phyloP scores from a whole-genome alignment of 345 rosid genomes.

The rapeseed (Brassica napus) region DNA sequence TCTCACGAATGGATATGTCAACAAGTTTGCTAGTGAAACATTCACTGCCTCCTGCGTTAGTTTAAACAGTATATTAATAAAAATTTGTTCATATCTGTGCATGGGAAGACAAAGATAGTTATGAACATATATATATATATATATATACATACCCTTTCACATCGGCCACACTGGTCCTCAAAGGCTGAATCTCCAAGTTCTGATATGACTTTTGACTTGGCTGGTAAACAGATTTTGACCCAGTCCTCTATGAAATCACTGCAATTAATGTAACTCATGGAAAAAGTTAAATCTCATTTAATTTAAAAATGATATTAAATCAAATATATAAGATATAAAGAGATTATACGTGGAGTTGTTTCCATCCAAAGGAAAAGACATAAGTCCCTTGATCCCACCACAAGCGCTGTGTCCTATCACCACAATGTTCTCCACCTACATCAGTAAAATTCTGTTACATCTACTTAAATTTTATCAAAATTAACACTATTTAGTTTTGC shows the following conservation, averaged over 20 bases:
- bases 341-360: constrained; percentile 39
- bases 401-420: constrained; percentile 96
- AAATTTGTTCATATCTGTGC: background rate
- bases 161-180: constrained; percentile 53
- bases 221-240: constrained; percentile 78
- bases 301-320: background rate
- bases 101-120: background rate
- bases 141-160: constrained; percentile 68
- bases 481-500: background rate
- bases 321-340: background rate
- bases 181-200: constrained; percentile 42
- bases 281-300: background rate
- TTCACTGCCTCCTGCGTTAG: constrained; percentile 91
- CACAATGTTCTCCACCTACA: constrained; percentile 78
- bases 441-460: background rate
- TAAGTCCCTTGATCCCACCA: constrained; percentile 98
- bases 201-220: constrained; percentile 66
- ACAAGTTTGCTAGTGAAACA: constrained; percentile 80
- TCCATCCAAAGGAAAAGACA: constrained; percentile 78
- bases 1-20: constrained; percentile 93
- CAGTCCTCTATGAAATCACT: constrained; percentile 98
- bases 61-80: background rate
- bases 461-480: background rate
- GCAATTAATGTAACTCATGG: constrained; percentile 18
- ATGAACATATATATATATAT: background rate